Conservation (phyloP, 2,329 filamentous ascomycete species). For the Pseudogymnoascus sp. region DNA sequence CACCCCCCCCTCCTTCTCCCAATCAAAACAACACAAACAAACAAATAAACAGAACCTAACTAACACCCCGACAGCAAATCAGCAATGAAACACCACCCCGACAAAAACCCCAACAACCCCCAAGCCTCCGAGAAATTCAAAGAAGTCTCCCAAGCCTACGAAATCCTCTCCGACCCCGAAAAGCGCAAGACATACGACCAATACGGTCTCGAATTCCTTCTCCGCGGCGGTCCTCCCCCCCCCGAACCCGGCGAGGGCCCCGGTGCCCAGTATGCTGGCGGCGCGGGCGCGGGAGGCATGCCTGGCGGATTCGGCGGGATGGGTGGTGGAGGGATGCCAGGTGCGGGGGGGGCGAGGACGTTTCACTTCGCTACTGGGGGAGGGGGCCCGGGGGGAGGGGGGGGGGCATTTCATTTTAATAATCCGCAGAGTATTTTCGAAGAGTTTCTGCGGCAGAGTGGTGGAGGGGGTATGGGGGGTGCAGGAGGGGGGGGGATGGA, state of each 20-base stretch:
- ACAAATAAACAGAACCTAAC: slow-evolving; percentile 13
- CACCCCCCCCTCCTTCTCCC: not conserved
- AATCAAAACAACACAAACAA: not conserved
- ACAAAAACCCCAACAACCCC: slow-evolving; percentile 94
- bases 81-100: slow-evolving; percentile 86
- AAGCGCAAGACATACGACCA: slow-evolving; percentile 95
- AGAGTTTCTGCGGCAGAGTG: slow-evolving; percentile 59
- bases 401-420: slow-evolving; percentile 69
- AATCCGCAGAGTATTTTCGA: slow-evolving; percentile 77
- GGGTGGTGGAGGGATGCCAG: slow-evolving; percentile 41
- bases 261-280: slow-evolving; percentile 35
- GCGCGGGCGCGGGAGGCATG: slow-evolving; percentile 37
- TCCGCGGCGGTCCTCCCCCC: slow-evolving; percentile 68
- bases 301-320: slow-evolving; percentile 42
- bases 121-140: slow-evolving; percentile 90
- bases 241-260: slow-evolving; percentile 51
- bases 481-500: not conserved
- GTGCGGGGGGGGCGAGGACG: slow-evolving; percentile 23
- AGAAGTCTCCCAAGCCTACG: slow-evolving; percentile 94
- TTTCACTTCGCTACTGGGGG: slow-evolving; percentile 43
- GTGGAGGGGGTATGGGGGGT: slow-evolving; percentile 26
- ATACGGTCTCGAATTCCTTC: slow-evolving; percentile 86
- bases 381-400: slow-evolving; percentile 38
- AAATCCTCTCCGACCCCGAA: slow-evolving; percentile 93
- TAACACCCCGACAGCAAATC: slow-evolving; percentile 51